Evolutionary conservation across 805 yeast genomes (phyloP), one percentile per base, ranked within the genome.

Genomic region (Saccharomycopsis vini): DNA sequence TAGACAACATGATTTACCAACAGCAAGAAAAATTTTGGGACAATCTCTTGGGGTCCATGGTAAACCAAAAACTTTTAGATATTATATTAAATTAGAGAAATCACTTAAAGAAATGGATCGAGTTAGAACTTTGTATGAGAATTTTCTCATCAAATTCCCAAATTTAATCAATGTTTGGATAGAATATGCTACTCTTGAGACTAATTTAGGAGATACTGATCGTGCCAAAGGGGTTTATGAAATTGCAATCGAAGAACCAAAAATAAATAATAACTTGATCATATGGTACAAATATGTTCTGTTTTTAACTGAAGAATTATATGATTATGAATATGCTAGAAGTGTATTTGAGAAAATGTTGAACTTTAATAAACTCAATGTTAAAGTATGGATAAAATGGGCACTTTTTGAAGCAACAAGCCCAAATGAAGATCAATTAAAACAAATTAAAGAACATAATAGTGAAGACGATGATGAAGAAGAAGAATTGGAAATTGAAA

Each of bases 81-180:
- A 67, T 47, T 92, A 92, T 60, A 79, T 90, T 38, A 66, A 62
- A 1, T 51, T 88, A 29, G 97, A 90, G 56, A 65, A 64, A 31
- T 63, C 68, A 42, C 58, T 89, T 37, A 83, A 82, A 30, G 92
- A 88, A 54, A 83, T 83, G 67, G 94, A 82, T 48, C 62, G 96
- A 29, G 88, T 81, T 5, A 64, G 97, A 26, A 77, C 65, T 56
- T 55, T 92, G 3, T 87, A 77, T 57, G 84, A 79, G 50, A 79
- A 75, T 54, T 74, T 72, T 63, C 50, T 84, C n/a, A 80, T 76
- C 50, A 51, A 56, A 1, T 70, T 64, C 50, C 70, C 79, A 0
- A 45, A 50, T 3, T 49, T 66, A 5, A 55, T 67, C 1, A 56
- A 61, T 3, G 66, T 73, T 0, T 79, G 97, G 81, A 54, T 72